Conservation (phyloP, 169 alveolate genomes). For the Plasmodium coatneyi region DNA sequence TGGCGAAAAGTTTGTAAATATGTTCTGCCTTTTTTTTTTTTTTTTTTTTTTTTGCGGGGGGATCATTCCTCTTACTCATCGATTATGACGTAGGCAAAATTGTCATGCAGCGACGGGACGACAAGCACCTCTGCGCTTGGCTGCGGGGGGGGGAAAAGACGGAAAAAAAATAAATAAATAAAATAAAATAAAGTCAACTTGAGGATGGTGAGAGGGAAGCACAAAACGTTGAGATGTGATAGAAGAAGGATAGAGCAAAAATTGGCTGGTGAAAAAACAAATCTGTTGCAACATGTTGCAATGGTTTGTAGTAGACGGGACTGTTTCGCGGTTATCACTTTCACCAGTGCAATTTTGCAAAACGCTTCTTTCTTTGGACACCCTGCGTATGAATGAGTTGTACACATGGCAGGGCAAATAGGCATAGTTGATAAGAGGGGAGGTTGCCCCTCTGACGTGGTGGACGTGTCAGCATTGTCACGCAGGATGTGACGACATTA, state of each 20-base stretch:
- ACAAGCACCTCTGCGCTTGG: slow-evolving; percentile 64
- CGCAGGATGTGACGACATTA: background rate
- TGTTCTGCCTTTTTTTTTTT: background rate
- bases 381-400: background rate
- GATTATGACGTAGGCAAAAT: slow-evolving; percentile 40
- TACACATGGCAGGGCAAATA: background rate
- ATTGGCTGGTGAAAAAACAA: no score
- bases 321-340: background rate
- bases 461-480: background rate
- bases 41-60: background rate
- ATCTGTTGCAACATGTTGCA: background rate
- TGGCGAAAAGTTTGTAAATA: background rate
- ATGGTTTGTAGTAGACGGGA: background rate
- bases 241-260: background rate
- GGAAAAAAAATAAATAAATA: background rate
- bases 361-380: background rate
- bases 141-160: background rate
- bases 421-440: background rate
- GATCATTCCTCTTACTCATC: slow-evolving; percentile 14
- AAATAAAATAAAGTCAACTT: background rate
- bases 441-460: background rate
- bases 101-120: slow-evolving; percentile 36
- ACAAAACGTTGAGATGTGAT: background rate
- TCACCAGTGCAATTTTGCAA: background rate
- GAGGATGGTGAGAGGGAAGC: background rate